Evolutionary conservation across 768 basidiomycete genomes (phyloP).

Genomic region (Suillus subalutaceus): DNA sequence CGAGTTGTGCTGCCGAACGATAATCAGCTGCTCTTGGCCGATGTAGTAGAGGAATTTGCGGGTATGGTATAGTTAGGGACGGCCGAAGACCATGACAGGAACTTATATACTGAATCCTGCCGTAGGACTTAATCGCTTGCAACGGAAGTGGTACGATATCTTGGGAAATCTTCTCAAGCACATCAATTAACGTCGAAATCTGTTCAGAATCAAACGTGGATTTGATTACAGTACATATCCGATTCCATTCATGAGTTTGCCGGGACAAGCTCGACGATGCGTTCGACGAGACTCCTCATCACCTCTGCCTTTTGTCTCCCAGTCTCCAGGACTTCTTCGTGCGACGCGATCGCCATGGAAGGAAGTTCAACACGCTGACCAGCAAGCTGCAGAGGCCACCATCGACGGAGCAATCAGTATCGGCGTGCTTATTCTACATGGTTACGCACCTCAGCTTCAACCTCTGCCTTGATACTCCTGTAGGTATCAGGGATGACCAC

Average conservation of each 20-base stretch:
- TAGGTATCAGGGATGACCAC: slow-evolving; percentile 75
- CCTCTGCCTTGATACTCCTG: slow-evolving; percentile 71
- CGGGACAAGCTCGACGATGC: slow-evolving; percentile 51
- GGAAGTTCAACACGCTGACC: slow-evolving; percentile 52
- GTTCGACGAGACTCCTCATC: slow-evolving; percentile 71
- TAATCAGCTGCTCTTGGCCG: neutral
- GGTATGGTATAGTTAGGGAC: neutral
- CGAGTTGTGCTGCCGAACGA: neutral
- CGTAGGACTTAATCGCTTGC: slow-evolving; percentile 2
- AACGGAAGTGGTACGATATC: slow-evolving; percentile 2
- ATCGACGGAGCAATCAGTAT: slow-evolving; percentile 10
- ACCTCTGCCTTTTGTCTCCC: slow-evolving; percentile 71
- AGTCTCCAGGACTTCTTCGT: slow-evolving; percentile 74
- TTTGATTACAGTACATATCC: neutral
- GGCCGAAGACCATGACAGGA: neutral
- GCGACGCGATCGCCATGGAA: slow-evolving; percentile 57
- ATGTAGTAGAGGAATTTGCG: neutral
- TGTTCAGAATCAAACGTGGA: neutral
- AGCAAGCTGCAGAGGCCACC: slow-evolving; percentile 49
- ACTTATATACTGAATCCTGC: neutral
- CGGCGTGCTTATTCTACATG: neutral
- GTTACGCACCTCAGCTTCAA: slow-evolving; percentile 69
- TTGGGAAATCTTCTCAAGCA: neutral
- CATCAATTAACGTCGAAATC: neutral
- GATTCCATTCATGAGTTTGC: neutral